A percentile compares a stretch with the other conserved stretches of the same genome.
phyloP scores from a whole-genome alignment of 2,329 filamentous ascomycete species.

The Apiospora aurea region DNA sequence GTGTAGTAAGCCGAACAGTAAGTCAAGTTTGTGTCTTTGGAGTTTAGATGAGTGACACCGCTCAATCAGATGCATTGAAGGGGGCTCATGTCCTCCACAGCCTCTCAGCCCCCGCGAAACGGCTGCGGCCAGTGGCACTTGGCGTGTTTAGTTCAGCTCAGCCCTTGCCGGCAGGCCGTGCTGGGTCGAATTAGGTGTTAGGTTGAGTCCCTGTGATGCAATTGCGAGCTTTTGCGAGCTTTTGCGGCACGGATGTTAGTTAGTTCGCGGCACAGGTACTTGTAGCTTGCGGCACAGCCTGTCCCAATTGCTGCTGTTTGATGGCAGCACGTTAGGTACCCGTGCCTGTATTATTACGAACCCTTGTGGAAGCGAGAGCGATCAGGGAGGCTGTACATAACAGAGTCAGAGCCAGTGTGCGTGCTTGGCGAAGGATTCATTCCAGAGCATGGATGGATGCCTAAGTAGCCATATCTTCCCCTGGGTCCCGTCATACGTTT shows the following conservation, averaged over 20 bases:
- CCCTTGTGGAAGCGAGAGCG: not conserved
- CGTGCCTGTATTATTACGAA: not conserved
- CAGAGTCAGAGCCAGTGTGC: not conserved
- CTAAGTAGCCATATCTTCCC: not conserved
- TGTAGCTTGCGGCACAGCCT: not conserved
- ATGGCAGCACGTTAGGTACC: not conserved
- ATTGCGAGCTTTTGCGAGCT: too few relatives aligned
- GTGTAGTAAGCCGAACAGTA: not conserved
- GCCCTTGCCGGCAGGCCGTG: conserved; percentile 3
- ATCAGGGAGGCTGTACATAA: conserved; percentile 15
- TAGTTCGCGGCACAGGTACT: not conserved
- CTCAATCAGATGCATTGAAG: not conserved
- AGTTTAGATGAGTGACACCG: not conserved
- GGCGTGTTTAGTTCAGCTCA: not conserved
- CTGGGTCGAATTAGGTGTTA: not conserved
- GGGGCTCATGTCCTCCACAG: not conserved
- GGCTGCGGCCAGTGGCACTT: not conserved
- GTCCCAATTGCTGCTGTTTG: not conserved
- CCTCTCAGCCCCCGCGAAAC: not conserved
- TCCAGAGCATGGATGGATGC: not conserved
- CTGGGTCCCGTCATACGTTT: not conserved
- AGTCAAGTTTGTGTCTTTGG: not conserved
- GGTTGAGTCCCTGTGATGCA: too few relatives aligned
- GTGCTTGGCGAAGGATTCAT: not conserved
- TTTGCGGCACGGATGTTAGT: not conserved